Base-by-base conservation (phyloP, 2,329 filamentous ascomycete species). In the Sclerotinia sclerotiorum region DNA sequence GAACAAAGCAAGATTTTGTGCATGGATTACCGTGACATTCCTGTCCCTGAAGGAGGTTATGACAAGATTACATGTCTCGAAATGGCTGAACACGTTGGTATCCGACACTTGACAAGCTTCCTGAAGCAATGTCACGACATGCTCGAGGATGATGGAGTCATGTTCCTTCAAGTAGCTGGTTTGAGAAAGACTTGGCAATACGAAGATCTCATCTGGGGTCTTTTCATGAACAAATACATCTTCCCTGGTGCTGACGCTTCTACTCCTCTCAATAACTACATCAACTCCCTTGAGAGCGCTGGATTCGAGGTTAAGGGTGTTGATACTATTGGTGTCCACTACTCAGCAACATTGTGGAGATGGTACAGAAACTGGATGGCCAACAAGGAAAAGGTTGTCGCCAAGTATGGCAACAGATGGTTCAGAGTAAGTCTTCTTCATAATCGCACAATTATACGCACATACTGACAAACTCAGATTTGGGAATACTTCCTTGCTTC, bases 221-320 rank as follows among this genome's bases (percentile, higher is more conserved):
- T 98, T 58, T 98, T 97, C 87, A 97, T 98, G 93, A 98, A 98
- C 89, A 97, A 97, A 84, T 97, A 98, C 81, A 86, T 98, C 80
- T 98, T 98, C 87, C 95, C 94, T 46, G 95, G 95, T 79, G 95
- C 95, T 64, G 95, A 98, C 79, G 95, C 95, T 65, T 97, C 92
- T 55, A 97, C 93, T 69, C 95, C 95, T 64, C 88, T 99, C 61
- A 93, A 92, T 74, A 95, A 90, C 81, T 92, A 95, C 76, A 84
- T 97, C 75, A 88, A 93, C 80, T 88, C 88, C 78, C 87, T 97
- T 27, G 95, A 99, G 83, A 89, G 86, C 68, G 90, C 91, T 72
- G 93, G 93, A 49, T 96, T 93, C 76, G 95, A 98, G 81, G 83
- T 98, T 80, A 98, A 97, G 89, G 84, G 84, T 74, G 83, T 97